Percentiles rank a stretch among this genome's conserved stretches.
Evolutionary conservation across 75 land plant species (phyloP).

Genomic region (Larix kaempferi): DNA sequence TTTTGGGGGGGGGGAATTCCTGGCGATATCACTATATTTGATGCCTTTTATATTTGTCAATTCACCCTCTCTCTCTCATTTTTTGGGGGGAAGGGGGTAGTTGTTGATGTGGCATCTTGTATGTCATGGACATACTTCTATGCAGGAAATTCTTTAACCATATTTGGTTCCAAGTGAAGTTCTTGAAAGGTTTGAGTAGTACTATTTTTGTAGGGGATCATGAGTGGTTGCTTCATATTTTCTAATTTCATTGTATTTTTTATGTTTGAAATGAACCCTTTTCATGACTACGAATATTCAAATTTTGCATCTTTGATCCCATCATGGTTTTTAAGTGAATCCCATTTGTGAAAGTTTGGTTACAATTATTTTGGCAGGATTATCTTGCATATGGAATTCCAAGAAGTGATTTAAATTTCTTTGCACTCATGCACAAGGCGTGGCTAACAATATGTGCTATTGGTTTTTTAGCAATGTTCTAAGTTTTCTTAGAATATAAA

Average conservation of each 20-base stretch:
- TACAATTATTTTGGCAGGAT: too few species aligned
- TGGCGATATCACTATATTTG: too few species aligned
- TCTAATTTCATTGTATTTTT: background rate
- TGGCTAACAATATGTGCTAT: background rate
- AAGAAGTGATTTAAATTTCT: constrained; percentile 73
- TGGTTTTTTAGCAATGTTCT: background rate
- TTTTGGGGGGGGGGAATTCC: too few species aligned
- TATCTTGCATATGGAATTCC: constrained; percentile 93
- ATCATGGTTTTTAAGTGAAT: too few species aligned
- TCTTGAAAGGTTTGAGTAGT: background rate
- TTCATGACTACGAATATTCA: too few species aligned
- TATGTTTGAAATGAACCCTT: background rate
- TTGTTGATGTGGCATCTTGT: background rate
- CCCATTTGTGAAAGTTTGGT: too few species aligned
- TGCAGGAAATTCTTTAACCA: background rate
- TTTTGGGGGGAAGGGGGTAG: background rate
- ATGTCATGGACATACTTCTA: background rate
- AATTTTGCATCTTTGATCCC: too few species aligned
- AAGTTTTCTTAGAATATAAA: background rate
- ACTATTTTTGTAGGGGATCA: background rate
- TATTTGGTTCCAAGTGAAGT: background rate
- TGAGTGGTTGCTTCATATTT: background rate
- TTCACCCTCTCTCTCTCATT: too few species aligned
- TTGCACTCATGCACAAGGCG: constrained; percentile 89
- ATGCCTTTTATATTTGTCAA: too few species aligned